These are phyloP conservation scores for Pichia phayaonensis DNA, from an alignment of 805 yeast species.

Conservation along the genomic window DNA sequence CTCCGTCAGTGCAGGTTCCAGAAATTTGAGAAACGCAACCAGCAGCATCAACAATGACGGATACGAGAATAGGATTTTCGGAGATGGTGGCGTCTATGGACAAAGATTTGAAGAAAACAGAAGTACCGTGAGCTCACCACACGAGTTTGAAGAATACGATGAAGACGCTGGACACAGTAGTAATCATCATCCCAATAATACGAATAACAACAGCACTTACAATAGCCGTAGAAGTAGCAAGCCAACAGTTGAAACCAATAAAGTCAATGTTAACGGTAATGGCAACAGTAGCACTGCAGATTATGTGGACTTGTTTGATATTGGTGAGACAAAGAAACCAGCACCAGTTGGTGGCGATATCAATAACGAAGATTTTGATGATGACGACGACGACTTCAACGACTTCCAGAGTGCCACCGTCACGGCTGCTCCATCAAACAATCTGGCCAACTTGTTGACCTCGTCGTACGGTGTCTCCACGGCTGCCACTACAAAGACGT, in stretches of 20 bases:
- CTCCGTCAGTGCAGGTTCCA: constrained; percentile 24
- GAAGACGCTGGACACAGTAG: constrained; percentile 21
- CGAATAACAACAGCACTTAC: constrained; percentile 19
- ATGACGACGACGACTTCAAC: constrained; percentile 62
- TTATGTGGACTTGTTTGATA: constrained; percentile 43
- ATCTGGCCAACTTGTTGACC: neutral
- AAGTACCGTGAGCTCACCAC: constrained; percentile 31
- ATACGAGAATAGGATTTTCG: constrained; percentile 47
- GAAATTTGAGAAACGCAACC: constrained; percentile 8
- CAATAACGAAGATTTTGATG: constrained; percentile 19
- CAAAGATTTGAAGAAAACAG: constrained; percentile 53
- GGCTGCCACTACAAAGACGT: neutral
- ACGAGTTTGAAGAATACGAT: constrained; percentile 56
- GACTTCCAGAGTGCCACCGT: constrained; percentile 60
- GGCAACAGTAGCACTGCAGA: constrained; percentile 9
- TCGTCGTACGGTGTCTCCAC: neutral
- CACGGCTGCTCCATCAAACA: constrained; percentile 12
- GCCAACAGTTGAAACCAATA: constrained; percentile 29
- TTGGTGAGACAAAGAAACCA: constrained; percentile 26
- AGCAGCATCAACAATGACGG: constrained; percentile 21
- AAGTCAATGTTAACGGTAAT: constrained; percentile 34
- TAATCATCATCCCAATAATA: neutral
- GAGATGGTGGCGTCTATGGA: constrained; percentile 68
- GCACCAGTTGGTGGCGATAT: constrained; percentile 5
- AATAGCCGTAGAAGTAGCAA: constrained; percentile 24